Conservation (phyloP, 164 flowering plant genomes). For the Stephania cephalantha region DNA sequence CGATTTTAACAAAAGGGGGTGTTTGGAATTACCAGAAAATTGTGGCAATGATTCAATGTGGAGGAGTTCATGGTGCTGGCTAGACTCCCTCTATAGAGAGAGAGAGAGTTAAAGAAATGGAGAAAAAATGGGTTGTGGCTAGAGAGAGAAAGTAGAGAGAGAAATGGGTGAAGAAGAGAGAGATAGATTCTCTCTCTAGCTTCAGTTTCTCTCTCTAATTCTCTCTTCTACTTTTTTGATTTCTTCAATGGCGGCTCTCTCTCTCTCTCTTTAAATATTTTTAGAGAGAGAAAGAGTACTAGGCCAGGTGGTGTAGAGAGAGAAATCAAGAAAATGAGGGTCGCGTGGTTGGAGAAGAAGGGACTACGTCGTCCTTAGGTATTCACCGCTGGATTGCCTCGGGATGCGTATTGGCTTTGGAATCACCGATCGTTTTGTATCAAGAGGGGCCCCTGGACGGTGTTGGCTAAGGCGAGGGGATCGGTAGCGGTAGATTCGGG, state of each 20-base stretch:
- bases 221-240: neutral
- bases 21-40: slow-evolving; percentile 33
- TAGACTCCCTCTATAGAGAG: too few species aligned
- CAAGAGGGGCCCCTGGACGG: too few species aligned
- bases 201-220: neutral
- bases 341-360: neutral
- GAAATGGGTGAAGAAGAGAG: neutral
- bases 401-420: neutral
- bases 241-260: neutral
- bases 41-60: slow-evolving; percentile 19
- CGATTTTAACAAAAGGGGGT: slow-evolving; percentile 10
- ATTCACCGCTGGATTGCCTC: neutral
- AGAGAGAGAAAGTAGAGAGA: neutral
- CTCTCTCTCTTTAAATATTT: neutral
- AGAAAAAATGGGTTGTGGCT: too few species aligned
- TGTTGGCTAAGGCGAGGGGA: too few species aligned
- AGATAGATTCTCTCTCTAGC: neutral
- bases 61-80: slow-evolving; percentile 30
- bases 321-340: neutral
- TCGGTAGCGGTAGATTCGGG: too few species aligned
- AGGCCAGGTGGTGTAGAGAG: neutral
- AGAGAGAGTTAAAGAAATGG: slow-evolving; percentile 9
- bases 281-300: neutral
- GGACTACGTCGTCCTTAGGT: neutral
- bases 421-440: neutral